phyloP scores from a whole-genome alignment of 176 grass and related monocot species.

The Avena eriantha region DNA sequence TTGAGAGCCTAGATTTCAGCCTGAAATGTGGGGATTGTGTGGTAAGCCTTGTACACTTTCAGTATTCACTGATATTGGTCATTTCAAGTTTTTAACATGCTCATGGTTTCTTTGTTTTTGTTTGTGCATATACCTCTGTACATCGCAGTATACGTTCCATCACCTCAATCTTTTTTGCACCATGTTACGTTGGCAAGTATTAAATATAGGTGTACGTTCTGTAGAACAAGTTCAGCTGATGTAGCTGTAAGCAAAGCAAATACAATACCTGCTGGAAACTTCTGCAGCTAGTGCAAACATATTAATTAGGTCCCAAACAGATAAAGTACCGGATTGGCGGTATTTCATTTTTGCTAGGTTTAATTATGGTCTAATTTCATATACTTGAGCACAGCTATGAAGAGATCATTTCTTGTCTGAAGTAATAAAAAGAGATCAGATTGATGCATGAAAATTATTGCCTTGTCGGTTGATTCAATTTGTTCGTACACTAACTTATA shows the following conservation, averaged over 20 bases:
- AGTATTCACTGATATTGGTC: conserved; percentile 23
- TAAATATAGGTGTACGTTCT: conserved; percentile 15
- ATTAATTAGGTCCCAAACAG: conserved; percentile 7
- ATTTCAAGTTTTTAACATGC: conserved; percentile 35
- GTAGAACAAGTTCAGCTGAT: conserved; percentile 6
- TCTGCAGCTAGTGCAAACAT: conserved; percentile 24
- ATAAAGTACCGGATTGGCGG: conserved; percentile 1
- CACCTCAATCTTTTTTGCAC: conserved; percentile 27
- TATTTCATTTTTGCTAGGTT: conserved; percentile 21
- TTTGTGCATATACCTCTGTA: conserved; percentile 39
- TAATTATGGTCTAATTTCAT: conserved; percentile 7
- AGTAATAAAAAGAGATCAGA: conserved; percentile 12
- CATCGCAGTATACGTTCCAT: not conserved
- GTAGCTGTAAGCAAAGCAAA: conserved; percentile 35
- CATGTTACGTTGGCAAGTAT: not conserved
- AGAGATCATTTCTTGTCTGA: conserved; percentile 15
- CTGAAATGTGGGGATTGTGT: conserved; percentile 81
- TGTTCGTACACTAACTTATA: conserved; percentile 14
- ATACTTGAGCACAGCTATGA: not conserved
- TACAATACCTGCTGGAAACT: not conserved
- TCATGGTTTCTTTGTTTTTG: conserved; percentile 25
- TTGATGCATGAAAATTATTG: conserved; percentile 11
- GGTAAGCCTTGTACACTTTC: conserved; percentile 60
- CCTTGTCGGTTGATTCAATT: conserved; percentile 13
- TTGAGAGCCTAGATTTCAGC: conserved; percentile 63